Evolutionary conservation across 179 eudicot species (phyloP), one percentile per base, ranked within the genome.

Genomic region (Silene noctiflora): DNA sequence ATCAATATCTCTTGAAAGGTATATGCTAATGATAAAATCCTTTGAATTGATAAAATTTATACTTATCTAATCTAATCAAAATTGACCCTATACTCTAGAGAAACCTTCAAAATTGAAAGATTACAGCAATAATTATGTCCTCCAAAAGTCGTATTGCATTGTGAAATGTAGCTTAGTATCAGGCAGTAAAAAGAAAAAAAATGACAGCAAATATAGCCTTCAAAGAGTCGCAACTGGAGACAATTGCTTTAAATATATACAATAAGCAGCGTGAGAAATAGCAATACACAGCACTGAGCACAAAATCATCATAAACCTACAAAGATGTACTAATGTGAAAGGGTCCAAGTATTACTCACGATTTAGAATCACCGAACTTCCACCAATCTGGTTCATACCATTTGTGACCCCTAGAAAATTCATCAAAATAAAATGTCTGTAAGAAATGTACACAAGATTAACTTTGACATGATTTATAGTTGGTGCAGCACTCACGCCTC

Each of bases 341-440:
- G 31, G 27, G 74, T 21, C 10, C 3, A 13, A 19, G 65, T 16
- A 72, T 21, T 75, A 85, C 96, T 87, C 73, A 93, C 97, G 97
- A 84, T 85, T 93, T 90, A 61, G 87, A 87, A 86, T 93, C 91
- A 13, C 96, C 98, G 72, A 93, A 93, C 76, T 93, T 93, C 98
- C 98, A 93, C 98, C 98, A 93, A 67, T 93, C 98, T 51, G 96
- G 96, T 82, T 93, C 98, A 83, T 91, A 90, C 98, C 98, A 91
- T 84, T 85, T 88, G 77, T 91, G 83, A 48, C 82, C 76, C 87
- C 96, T 91, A 84, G 48, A 84, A 53, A 85, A 81, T 31, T 20
- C 22, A 80, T 20, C 22, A 80, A 17, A 61, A 67, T 9, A 11
- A 53, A 58, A 67, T 58, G 59, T 62, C 61, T 31, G 17, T 44